These are phyloP conservation scores for Tuber borchii DNA, from an alignment of 495 filamentous ascomycete genomes.

Conservation along the genomic window DNA sequence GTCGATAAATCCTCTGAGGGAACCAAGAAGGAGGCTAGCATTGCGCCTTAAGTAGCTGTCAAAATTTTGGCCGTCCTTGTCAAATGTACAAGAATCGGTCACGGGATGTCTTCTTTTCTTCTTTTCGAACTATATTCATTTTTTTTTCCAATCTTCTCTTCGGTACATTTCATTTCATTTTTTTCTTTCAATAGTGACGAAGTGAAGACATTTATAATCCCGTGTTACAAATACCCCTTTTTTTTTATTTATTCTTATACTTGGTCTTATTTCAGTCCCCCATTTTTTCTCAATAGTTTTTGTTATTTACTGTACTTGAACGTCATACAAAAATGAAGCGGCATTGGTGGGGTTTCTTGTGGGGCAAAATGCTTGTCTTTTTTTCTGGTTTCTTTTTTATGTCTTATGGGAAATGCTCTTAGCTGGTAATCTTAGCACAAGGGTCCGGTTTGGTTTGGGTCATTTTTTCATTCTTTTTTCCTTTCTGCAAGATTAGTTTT, in stretches of 20 bases:
- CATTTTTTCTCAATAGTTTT: constrained; percentile 16
- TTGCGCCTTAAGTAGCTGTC: constrained; percentile 21
- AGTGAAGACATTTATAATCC: constrained; percentile 38
- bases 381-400: constrained; percentile 23
- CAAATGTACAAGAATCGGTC: constrained; percentile 5
- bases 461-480: constrained; percentile 28
- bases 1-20: constrained; percentile 22
- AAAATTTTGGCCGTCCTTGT: neutral
- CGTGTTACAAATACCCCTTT: constrained; percentile 35
- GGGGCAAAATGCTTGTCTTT: constrained; percentile 34
- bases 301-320: constrained; percentile 31
- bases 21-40: constrained; percentile 17
- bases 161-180: constrained; percentile 35
- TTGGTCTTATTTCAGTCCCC: constrained; percentile 1
- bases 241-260: constrained; percentile 20
- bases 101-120: constrained; percentile 15
- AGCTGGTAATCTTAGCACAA: constrained; percentile 31
- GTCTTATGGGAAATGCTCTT: constrained; percentile 30
- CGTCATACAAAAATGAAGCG: constrained; percentile 34
- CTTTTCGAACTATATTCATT: constrained; percentile 24
- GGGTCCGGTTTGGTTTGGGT: constrained; percentile 24
- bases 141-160: constrained; percentile 32
- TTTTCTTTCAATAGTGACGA: constrained; percentile 24
- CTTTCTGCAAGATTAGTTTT: constrained; percentile 3
- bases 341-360: constrained; percentile 19